These are phyloP conservation scores for Brettanomyces naardenensis DNA, from an alignment of 805 yeast genomes.

Conservation along the genomic window DNA sequence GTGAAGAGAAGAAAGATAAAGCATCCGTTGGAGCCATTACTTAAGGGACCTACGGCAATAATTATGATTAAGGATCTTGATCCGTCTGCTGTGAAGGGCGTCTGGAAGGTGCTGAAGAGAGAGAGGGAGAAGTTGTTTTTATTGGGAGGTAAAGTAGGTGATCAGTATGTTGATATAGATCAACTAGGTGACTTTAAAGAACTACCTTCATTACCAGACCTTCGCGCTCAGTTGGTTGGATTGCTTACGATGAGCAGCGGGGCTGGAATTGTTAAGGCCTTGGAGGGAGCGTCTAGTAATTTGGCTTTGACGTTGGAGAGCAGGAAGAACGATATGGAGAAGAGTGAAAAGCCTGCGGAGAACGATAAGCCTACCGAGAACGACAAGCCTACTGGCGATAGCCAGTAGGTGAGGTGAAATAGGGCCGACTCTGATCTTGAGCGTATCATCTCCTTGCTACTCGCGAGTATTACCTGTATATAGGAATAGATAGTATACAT, in stretches of 20 bases:
- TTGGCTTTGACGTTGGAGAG: slow-evolving; percentile 72
- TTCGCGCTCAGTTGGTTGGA: slow-evolving; percentile 80
- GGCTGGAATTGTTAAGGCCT: slow-evolving; percentile 77
- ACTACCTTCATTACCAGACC: slow-evolving; percentile 60
- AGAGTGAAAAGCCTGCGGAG: slow-evolving; percentile 4
- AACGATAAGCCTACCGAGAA: no score
- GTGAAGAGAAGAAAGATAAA: slow-evolving; percentile 32
- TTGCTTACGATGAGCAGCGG: slow-evolving; percentile 81
- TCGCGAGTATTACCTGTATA: no score
- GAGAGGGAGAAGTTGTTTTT: slow-evolving; percentile 70
- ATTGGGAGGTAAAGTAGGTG: slow-evolving; percentile 80
- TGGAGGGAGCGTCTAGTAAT: slow-evolving; percentile 58
- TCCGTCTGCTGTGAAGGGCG: slow-evolving; percentile 57
- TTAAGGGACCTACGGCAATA: slow-evolving; percentile 82
- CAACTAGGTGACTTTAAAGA: slow-evolving; percentile 59
- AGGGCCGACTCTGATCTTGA: no score
- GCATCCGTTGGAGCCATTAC: slow-evolving; percentile 65
- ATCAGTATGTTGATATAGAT: slow-evolving; percentile 40
- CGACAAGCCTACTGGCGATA: no score
- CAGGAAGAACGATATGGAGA: slow-evolving; percentile 31
- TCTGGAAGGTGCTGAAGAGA: slow-evolving; percentile 51
- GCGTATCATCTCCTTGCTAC: no score
- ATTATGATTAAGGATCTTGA: slow-evolving; percentile 61
- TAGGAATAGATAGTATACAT: no score
- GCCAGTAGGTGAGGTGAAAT: no score